A percentile compares a stretch with the other conserved stretches of the same genome.
Conservation (phyloP, 2,329 filamentous ascomycete species). For the Colletotrichum liaoningense region DNA sequence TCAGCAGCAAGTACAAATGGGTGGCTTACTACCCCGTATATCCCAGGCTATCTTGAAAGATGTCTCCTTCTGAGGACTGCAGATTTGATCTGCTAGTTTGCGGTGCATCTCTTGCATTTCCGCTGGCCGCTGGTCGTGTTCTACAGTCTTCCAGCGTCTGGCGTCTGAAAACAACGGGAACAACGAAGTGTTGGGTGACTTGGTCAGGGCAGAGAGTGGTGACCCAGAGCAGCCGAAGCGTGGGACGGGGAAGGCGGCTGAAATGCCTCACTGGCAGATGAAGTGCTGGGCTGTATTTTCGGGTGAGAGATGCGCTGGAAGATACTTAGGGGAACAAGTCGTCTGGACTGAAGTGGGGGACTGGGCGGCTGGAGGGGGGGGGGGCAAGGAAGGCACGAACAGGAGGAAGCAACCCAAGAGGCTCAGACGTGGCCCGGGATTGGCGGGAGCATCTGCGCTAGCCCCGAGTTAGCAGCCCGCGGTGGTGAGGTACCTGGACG, state of each 20-base stretch:
- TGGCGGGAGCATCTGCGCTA: slow-evolving; percentile 30
- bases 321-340: neutral
- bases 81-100: neutral
- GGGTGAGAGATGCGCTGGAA: too few species aligned
- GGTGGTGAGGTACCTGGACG: slow-evolving; percentile 16
- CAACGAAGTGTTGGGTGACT: neutral
- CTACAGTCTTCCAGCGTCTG: neutral
- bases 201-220: neutral
- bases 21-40: too few species aligned
- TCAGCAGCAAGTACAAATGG: neutral
- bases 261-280: slow-evolving; percentile 11
- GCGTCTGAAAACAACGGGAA: neutral
- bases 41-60: neutral
- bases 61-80: neutral
- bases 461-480: slow-evolving; percentile 13
- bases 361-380: too few species aligned
- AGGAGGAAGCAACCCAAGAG: slow-evolving; percentile 28
- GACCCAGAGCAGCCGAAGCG: neutral
- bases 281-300: neutral
- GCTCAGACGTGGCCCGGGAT: slow-evolving; percentile 35
- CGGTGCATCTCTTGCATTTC: neutral
- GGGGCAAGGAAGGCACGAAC: slow-evolving; percentile 23
- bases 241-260: slow-evolving; percentile 29
- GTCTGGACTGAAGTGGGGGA: slow-evolving; percentile 27
- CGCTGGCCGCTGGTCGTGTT: neutral